These are phyloP conservation scores for Passalora sequoiae DNA, from an alignment of 2,329 filamentous ascomycete genomes.

Conservation along the genomic window DNA sequence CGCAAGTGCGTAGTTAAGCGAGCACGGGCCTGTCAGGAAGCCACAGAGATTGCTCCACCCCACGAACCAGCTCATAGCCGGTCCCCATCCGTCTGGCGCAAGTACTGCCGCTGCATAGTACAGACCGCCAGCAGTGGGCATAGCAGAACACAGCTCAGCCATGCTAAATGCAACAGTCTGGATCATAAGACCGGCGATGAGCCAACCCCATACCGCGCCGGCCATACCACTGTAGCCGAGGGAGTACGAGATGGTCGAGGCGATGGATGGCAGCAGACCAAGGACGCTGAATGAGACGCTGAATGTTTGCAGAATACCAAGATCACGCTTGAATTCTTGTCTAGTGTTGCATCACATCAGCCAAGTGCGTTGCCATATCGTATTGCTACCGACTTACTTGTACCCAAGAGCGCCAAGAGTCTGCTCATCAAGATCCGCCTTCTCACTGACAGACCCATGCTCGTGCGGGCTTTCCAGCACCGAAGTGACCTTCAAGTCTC, in stretches of 20 bases:
- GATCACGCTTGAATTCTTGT: conserved; percentile 28
- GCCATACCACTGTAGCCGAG: conserved; percentile 30
- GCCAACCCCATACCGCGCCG: conserved; percentile 32
- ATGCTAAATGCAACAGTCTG: conserved; percentile 34
- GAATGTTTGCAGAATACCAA: conserved; percentile 33
- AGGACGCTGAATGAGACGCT: conserved; percentile 35
- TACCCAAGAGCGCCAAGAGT: too few species aligned
- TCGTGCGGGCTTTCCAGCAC: too few species aligned
- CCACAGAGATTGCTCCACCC: conserved; percentile 33
- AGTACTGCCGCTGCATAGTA: conserved; percentile 34
- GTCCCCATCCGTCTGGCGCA: conserved; percentile 32
- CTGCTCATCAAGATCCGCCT: too few species aligned
- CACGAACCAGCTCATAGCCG: conserved; percentile 24
- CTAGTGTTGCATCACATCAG: not conserved
- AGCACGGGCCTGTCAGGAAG: conserved; percentile 30
- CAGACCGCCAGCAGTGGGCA: conserved; percentile 38
- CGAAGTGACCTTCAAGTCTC: too few species aligned
- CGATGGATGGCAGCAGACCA: conserved; percentile 37
- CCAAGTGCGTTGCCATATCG: too few species aligned
- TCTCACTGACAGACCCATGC: too few species aligned
- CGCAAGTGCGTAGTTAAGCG: conserved; percentile 35
- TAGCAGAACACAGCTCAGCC: conserved; percentile 33
- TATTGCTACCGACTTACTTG: too few species aligned
- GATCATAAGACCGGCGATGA: conserved; percentile 31
- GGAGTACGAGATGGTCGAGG: conserved; percentile 35